These are phyloP conservation scores for Porphyrellus cyaneotinctus DNA, from an alignment of 768 basidiomycete genomes.

Conservation along the genomic window DNA sequence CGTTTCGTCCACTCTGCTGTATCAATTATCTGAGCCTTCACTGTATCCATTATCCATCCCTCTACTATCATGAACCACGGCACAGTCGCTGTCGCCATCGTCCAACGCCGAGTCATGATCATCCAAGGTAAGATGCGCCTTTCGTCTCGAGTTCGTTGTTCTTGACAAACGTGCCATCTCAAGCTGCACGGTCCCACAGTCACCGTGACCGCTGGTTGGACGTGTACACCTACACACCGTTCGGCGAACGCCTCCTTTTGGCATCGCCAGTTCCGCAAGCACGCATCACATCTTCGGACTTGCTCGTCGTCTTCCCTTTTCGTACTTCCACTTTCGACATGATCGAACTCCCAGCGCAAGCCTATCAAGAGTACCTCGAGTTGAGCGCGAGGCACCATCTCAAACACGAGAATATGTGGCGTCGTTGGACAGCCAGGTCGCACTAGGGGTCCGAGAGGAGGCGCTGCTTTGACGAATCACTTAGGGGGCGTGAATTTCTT, in stretches of 20 bases:
- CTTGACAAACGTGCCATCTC: slow-evolving; percentile 2
- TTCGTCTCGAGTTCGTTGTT: not conserved
- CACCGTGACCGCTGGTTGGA: slow-evolving; percentile 58
- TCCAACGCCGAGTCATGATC: slow-evolving; percentile 63
- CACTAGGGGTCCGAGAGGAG: slow-evolving; percentile 6
- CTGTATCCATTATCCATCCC: slow-evolving; percentile 15
- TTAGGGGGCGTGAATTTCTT: not conserved
- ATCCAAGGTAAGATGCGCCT: slow-evolving; percentile 50
- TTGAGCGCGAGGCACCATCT: slow-evolving; percentile 49
- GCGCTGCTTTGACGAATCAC: not conserved
- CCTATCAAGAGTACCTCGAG: slow-evolving; percentile 55
- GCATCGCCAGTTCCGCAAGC: slow-evolving; percentile 55
- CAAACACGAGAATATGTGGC: slow-evolving; percentile 59
- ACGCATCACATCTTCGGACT: slow-evolving; percentile 55
- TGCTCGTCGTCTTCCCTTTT: slow-evolving; percentile 52
- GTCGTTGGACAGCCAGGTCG: slow-evolving; percentile 37
- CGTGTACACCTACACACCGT: slow-evolving; percentile 60
- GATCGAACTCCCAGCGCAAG: slow-evolving; percentile 60
- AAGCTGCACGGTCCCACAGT: slow-evolving; percentile 56
- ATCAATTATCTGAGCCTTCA: slow-evolving; percentile 10
- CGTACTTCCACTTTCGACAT: slow-evolving; percentile 42
- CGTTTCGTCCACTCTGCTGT: slow-evolving; percentile 12
- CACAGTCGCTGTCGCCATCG: slow-evolving; percentile 62
- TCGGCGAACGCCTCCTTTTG: slow-evolving; percentile 65
- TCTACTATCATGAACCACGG: slow-evolving; percentile 46